phyloP scores from a whole-genome alignment of 1,284 basidiomycete species.

The Singerocomus inundabilis region DNA sequence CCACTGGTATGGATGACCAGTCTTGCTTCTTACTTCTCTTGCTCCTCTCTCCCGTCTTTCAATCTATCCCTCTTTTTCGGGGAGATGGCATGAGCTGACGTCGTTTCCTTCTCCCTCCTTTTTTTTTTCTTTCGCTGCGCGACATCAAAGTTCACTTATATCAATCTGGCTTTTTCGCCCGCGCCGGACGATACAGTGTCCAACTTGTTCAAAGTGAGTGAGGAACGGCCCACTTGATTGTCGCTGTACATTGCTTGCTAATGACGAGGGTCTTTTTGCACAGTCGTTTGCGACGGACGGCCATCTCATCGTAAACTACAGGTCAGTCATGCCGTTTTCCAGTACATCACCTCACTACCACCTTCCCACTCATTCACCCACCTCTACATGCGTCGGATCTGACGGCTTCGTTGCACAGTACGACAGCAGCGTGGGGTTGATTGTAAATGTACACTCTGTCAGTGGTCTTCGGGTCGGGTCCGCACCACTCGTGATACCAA shows the following conservation, averaged over 20 bases:
- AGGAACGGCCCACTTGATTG: background rate
- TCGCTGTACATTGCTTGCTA: conserved; percentile 2
- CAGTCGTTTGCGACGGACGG: conserved; percentile 92
- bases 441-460: background rate
- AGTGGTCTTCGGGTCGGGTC: background rate
- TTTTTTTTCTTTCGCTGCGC: background rate
- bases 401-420: conserved; percentile 39
- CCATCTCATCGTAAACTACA: conserved; percentile 95
- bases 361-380: no score
- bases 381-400: background rate
- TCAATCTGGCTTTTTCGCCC: conserved; percentile 94
- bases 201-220: conserved; percentile 76
- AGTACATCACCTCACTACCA: no score
- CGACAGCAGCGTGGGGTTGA: conserved; percentile 73
- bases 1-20: conserved; percentile 64
- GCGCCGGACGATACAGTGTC: conserved; percentile 84
- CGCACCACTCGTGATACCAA: background rate
- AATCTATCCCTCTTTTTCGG: no score
- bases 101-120: background rate
- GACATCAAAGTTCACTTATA: conserved; percentile 84
- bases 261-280: background rate
- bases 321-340: conserved; percentile 47
- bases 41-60: no score
- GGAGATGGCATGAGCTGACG: background rate
- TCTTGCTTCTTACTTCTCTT: background rate